A percentile compares a stretch with the other conserved stretches of the same genome.
Evolutionary conservation across 306 rosid species (phyloP).

Genomic region (Canavalia gladiata): DNA sequence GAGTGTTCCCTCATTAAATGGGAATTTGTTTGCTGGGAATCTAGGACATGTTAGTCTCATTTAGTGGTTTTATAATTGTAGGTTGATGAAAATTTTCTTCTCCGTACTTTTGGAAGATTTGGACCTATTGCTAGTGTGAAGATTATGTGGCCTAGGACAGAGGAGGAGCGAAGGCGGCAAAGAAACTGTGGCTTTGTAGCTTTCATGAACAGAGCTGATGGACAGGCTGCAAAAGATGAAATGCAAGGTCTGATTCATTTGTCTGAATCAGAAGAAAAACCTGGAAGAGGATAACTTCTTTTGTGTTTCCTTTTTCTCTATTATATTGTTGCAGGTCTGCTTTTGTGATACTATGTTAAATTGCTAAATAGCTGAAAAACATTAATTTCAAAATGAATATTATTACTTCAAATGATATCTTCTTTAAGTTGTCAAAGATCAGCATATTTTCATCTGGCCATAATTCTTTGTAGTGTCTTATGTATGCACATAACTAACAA

Average conservation of each 20-base stretch:
- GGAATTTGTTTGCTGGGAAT: slow-evolving; percentile 25
- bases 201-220: slow-evolving; percentile 99
- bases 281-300: background rate
- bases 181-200: slow-evolving; percentile 99
- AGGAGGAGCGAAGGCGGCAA: slow-evolving; percentile 98
- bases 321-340: slow-evolving; percentile 8
- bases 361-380: slow-evolving; percentile 35
- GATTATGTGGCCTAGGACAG: slow-evolving; percentile 99
- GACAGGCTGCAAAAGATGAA: slow-evolving; percentile 99
- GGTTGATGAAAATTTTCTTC: slow-evolving; percentile 99
- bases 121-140: slow-evolving; percentile 99
- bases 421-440: slow-evolving; percentile 21
- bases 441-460: slow-evolving; percentile 8
- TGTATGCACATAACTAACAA: background rate
- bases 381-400: slow-evolving; percentile 17
- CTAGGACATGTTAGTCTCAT: slow-evolving; percentile 44
- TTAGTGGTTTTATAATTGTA: slow-evolving; percentile 47
- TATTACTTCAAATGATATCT: slow-evolving; percentile 36
- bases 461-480: background rate
- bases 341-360: slow-evolving; percentile 8
- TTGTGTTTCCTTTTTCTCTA: background rate
- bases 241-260: slow-evolving; percentile 85
- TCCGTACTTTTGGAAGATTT: slow-evolving; percentile 99
- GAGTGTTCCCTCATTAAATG: slow-evolving; percentile 31
- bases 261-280: slow-evolving; percentile 1